Percentiles rank a stretch among this genome's conserved stretches.
Conservation (phyloP, 2,329 filamentous ascomycete genomes). For the Neonectria coccinea region DNA sequence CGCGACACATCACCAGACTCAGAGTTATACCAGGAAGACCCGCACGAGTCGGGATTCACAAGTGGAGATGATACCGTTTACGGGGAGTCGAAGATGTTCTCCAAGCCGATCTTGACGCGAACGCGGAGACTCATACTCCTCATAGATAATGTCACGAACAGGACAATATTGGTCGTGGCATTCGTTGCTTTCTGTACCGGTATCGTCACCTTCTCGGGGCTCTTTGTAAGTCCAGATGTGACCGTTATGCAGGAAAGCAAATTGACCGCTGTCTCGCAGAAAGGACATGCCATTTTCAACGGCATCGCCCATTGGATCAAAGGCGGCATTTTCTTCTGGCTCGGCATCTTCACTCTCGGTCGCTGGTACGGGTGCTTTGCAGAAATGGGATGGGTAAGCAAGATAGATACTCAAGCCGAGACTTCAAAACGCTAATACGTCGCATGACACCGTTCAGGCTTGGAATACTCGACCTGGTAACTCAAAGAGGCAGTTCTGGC, state of each 20-base stretch:
- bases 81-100: too few species aligned
- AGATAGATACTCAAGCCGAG: not conserved
- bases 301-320: slow-evolving; percentile 94
- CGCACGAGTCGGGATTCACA: too few species aligned
- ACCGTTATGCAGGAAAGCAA: not conserved
- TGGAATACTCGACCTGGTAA: slow-evolving; percentile 83
- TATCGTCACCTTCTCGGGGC: slow-evolving; percentile 80
- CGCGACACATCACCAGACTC: too few species aligned
- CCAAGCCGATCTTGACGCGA: too few species aligned
- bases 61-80: too few species aligned
- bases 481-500: slow-evolving; percentile 71
- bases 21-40: too few species aligned
- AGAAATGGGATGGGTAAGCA: slow-evolving; percentile 78
- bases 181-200: slow-evolving; percentile 80
- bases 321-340: slow-evolving; percentile 93
- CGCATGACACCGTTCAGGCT: slow-evolving; percentile 60
- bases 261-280: slow-evolving; percentile 57
- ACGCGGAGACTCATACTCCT: too few species aligned
- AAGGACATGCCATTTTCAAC: slow-evolving; percentile 77
- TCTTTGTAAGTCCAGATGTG: slow-evolving; percentile 75
- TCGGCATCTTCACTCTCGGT: slow-evolving; percentile 86
- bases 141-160: too few species aligned
- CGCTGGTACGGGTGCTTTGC: slow-evolving; percentile 91
- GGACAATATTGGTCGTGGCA: slow-evolving; percentile 61
- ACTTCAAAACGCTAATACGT: too few species aligned